Base-by-base conservation (phyloP, 108 stramenopile genomes). In the Discostella pseudostelligera region DNA sequence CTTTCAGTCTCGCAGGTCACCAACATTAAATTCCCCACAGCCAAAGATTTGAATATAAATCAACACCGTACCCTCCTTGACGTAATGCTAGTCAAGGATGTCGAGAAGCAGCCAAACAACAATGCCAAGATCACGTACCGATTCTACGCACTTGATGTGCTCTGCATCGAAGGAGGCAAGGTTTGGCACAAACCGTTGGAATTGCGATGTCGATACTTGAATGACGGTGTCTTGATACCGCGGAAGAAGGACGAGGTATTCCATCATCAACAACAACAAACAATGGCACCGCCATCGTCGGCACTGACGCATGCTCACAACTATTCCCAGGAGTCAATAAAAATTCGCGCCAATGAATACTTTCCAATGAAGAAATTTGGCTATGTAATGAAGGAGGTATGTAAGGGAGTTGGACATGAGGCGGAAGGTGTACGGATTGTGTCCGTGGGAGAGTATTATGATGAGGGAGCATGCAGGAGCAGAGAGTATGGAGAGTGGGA, bases 41-140 rank as follows among this genome's bases (percentile, higher is more conserved):
- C 80, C 37, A 65, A 77, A 64, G 70, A 81, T 24, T 25, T 29
- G 9, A 42, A 28, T 16, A 77, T 49, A 13, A 37, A 54, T 13
- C 80, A 81, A 39, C 80, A 81, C 54, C 64, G 80, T 14, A 77
- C 80, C 17, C 75, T 81, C 17, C 47, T 81, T 11, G 80, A 81
- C 29, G 80, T 72, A 8, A 51, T 66, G 22, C 16, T 81, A 39
- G 80, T 81, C 17, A 44, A 40, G 21, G 80, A 81, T 55, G 37
- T 56, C 14, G 76, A 73, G 55, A 62, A n/a, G n/a, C n/a, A n/a
- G n/a, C n/a, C n/a, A n/a, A 32, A 32, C 32, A 32, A 32, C 32
- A 32, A 51, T 28, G 44, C 29, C n/a, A 28, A 21, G 22, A 32
- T 49, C 26, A 62, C 59, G 5, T 56, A 69, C 40, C 53, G 80